Evolutionary conservation across 805 yeast genomes (phyloP), one percentile per base, ranked within the genome.

Genomic region (Yamadazyma sp.): DNA sequence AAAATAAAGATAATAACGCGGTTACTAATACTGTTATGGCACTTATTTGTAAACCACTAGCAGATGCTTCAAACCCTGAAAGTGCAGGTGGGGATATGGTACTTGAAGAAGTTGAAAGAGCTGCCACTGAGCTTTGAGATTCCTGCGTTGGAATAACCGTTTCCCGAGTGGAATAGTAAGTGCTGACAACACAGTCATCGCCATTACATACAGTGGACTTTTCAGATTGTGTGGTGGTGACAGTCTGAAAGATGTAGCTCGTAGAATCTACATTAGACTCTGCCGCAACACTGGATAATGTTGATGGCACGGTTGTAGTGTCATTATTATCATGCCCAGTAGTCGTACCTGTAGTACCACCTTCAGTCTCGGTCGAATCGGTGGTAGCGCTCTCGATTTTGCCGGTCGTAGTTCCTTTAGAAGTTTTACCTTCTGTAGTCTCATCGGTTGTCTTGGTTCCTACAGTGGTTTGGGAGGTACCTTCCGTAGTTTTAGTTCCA

Each of bases 101-200:
- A 28, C 24, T 11, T 9, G 44, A 25, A 19, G 41, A 16, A n/a
- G 37, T 25, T 17, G 41, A 25, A 12, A 39, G 11, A 19, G 24
- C 40, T 12, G 46, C 39, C 2, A 27, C 41, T 13, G 44, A 23
- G 12, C 35, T 23, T 12, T 25, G 25, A 12, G 18, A 9, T n/a
- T 14, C 16, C 28, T 13, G 6, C 10, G 6, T 25, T 6, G 33
- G 25, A 7, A 30, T 25, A 11, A 7, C 40, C 10, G 54, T 54
- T 13, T 46, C 48, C 44, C 61, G 61, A 11, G 64, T 59, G 4
- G 52, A 40, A 17, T 46, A 48, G 19, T 50, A 36, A 22, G 55
- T 46, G 15, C 53, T 39, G 33, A 20, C 48, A 18, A 47, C 23
- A 42, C 64, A 58, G 38, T 44, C 47, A 44, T 53, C 41, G 33